Conservation (phyloP, 495 filamentous ascomycete species). For the Penicillium atrosanguineum region DNA sequence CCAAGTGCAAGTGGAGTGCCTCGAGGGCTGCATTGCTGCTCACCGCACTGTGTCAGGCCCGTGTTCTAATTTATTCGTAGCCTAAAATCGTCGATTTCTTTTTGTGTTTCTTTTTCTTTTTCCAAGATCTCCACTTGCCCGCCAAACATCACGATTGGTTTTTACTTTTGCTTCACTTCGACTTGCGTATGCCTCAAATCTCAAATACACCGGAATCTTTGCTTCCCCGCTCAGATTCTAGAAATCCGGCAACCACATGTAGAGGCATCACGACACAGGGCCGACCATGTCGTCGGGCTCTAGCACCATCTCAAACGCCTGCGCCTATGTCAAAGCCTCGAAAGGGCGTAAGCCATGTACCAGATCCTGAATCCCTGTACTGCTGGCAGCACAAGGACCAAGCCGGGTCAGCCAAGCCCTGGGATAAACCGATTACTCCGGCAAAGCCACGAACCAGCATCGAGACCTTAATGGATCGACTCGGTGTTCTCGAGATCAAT, state of each 20-base stretch:
- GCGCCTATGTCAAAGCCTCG: slow-evolving; percentile 34
- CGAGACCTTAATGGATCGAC: slow-evolving; percentile 74
- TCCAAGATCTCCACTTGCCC: neutral
- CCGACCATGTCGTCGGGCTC: slow-evolving; percentile 69
- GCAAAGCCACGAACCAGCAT: slow-evolving; percentile 67
- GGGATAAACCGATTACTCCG: slow-evolving; percentile 18
- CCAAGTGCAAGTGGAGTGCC: slow-evolving; percentile 15
- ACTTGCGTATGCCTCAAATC: slow-evolving; percentile 64
- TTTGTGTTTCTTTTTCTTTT: neutral
- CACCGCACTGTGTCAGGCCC: slow-evolving; percentile 16
- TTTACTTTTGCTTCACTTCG: neutral
- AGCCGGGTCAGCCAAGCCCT: slow-evolving; percentile 38
- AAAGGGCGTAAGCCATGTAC: slow-evolving; percentile 37
- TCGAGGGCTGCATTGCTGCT: slow-evolving; percentile 9
- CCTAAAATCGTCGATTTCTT: neutral
- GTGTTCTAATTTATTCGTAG: neutral
- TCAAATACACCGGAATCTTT: slow-evolving; percentile 81
- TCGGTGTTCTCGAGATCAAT: slow-evolving; percentile 68
- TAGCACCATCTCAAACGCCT: slow-evolving; percentile 43
- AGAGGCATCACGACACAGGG: slow-evolving; percentile 77
- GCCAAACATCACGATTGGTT: neutral
- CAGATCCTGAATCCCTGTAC: slow-evolving; percentile 57
- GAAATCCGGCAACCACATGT: slow-evolving; percentile 82
- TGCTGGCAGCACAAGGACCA: slow-evolving; percentile 97
- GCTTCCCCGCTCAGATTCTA: slow-evolving; percentile 74